phyloP scores from a whole-genome alignment of 2,329 filamentous ascomycete genomes.

The Lecanicillium sp. region DNA sequence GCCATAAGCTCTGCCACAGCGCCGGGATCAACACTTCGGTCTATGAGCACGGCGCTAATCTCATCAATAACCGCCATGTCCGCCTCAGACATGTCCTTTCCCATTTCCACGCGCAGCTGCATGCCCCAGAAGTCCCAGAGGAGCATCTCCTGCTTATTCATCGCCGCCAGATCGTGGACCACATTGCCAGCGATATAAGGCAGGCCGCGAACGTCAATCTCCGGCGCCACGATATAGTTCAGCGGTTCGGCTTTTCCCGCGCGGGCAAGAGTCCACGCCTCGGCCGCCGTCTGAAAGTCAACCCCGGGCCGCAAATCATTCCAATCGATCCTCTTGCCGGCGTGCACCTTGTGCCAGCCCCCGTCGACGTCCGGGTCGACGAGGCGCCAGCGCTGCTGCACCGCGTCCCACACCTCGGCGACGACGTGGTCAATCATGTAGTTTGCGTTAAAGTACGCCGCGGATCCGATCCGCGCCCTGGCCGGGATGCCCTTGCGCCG shows the following conservation, averaged over 20 bases:
- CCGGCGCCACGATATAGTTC: not conserved
- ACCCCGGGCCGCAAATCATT: conserved; percentile 2
- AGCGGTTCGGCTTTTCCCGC: not conserved
- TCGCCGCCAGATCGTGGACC: not conserved
- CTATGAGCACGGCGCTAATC: not conserved
- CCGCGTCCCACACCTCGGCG: conserved; percentile 8
- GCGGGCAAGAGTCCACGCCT: not conserved
- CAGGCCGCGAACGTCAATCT: not conserved
- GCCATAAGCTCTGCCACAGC: not conserved
- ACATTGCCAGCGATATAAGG: conserved; percentile 3
- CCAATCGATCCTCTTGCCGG: not conserved
- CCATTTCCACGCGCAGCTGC: not conserved
- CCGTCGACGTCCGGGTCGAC: conserved; percentile 6
- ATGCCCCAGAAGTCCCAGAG: conserved; percentile 5
- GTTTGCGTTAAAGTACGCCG: conserved; percentile 1
- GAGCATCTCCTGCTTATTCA: conserved; percentile 7
- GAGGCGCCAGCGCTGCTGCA: conserved; percentile 6
- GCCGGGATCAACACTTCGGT: not conserved
- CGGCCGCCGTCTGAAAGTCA: conserved; percentile 3
- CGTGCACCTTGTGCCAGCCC: not conserved
- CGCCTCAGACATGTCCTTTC: not conserved
- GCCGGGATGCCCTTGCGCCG: conserved; percentile 5
- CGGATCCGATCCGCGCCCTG: conserved; percentile 5
- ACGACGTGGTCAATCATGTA: conserved; percentile 8
- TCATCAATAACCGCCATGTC: not conserved